These are phyloP conservation scores for Talaromyces sp. DNA, from an alignment of 2,329 filamentous ascomycete species.

Conservation along the genomic window DNA sequence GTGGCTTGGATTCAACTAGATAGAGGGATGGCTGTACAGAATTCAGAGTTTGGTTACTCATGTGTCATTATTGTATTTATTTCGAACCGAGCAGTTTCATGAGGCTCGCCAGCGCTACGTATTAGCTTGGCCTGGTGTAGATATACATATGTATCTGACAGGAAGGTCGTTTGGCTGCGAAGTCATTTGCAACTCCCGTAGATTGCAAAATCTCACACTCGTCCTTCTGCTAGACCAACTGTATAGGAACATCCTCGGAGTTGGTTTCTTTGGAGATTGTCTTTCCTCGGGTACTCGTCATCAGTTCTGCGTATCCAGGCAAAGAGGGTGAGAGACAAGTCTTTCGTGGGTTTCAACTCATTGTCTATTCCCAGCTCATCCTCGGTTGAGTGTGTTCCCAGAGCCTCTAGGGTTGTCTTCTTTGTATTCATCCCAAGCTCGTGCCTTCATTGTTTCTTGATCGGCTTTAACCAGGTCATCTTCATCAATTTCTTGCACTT, in stretches of 20 bases:
- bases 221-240: background rate
- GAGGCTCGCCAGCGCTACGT: background rate
- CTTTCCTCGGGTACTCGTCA: background rate
- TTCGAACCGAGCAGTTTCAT: background rate
- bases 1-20: background rate
- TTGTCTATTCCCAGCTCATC: conserved; percentile 21
- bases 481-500: conserved; percentile 72
- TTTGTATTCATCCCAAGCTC: conserved; percentile 90
- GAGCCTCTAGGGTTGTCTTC: conserved; percentile 74
- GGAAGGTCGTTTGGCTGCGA: background rate
- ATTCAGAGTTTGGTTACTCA: background rate
- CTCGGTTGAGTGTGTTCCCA: conserved; percentile 45
- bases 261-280: background rate
- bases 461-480: conserved; percentile 86
- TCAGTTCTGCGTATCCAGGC: background rate
- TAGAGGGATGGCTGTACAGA: background rate
- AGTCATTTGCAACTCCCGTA: background rate
- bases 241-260: background rate
- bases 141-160: background rate
- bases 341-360: background rate
- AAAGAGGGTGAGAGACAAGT: background rate
- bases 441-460: conserved; percentile 83
- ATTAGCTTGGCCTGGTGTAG: background rate
- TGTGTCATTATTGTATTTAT: background rate
- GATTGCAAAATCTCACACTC: background rate